Conservation (phyloP, 441 rosid genomes). For the Macaranga tanarius region DNA sequence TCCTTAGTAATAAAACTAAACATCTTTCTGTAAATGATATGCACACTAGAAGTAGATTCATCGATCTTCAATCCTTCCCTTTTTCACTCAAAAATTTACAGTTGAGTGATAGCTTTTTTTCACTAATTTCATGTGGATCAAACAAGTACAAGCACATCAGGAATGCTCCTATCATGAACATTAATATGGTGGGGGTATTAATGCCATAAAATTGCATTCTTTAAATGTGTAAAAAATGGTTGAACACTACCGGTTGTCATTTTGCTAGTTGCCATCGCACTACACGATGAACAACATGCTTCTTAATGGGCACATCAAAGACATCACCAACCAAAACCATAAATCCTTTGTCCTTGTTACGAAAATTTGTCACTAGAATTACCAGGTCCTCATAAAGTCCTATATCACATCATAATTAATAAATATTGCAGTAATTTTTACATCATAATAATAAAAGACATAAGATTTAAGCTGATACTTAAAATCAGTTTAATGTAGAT, state of each 20-base stretch:
- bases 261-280: constrained; percentile 95
- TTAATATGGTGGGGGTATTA: constrained; percentile 1
- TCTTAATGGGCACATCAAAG: constrained; percentile 85
- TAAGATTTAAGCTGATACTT: background rate
- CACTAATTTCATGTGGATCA: background rate
- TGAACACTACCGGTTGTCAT: constrained; percentile 68
- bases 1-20: background rate
- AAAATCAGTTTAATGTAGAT: background rate
- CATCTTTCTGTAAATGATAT: background rate
- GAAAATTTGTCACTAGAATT: constrained; percentile 76
- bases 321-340: constrained; percentile 91
- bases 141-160: background rate
- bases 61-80: background rate
- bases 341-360: constrained; percentile 66
- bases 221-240: constrained; percentile 8
- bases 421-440: background rate
- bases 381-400: constrained; percentile 76
- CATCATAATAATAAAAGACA: constrained; percentile 12
- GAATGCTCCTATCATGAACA: background rate
- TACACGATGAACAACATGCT: constrained; percentile 86
- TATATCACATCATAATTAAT: constrained; percentile 19
- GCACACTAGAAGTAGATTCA: background rate
- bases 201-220: background rate
- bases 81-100: background rate
- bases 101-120: background rate